Conservation (phyloP, 192 early-diverging fungal species). For the Cetraspora pellucida region DNA sequence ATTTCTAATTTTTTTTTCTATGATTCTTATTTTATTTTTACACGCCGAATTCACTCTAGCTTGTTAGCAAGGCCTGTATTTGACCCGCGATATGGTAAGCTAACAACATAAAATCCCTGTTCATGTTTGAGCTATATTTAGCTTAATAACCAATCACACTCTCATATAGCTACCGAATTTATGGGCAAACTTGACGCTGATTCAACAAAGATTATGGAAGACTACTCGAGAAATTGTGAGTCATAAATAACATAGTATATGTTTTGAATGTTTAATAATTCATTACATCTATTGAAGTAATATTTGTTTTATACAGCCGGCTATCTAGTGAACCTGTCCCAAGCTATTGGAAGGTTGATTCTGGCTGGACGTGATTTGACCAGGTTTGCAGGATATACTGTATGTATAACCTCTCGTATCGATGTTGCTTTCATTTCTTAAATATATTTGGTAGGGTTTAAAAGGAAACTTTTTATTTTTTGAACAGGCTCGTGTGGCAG, state of each 20-base stretch:
- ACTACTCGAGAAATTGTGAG: conserved; percentile 65
- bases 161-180: conserved; percentile 50
- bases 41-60: conserved; percentile 41
- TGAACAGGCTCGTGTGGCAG: conserved; percentile 55
- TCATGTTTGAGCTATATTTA: not conserved
- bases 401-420: not conserved
- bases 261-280: not conserved
- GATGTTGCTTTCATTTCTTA: not conserved
- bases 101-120: not conserved
- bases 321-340: conserved; percentile 65
- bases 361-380: conserved; percentile 67
- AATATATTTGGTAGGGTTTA: not conserved
- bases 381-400: conserved; percentile 65
- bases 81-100: conserved; percentile 58
- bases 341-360: conserved; percentile 64
- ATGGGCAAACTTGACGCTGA: conserved; percentile 55
- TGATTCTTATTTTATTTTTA: no score
- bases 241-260: not conserved
- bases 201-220: conserved; percentile 63
- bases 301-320: conserved; percentile 42
- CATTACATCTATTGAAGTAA: not conserved
- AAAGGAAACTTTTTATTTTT: not conserved
- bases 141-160: not conserved
- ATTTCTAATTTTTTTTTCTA: not conserved
- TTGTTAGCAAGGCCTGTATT: conserved; percentile 64